These are phyloP conservation scores for Aphanomyces invadans DNA, from an alignment of 352 stramenopile species.

Conservation along the genomic window DNA sequence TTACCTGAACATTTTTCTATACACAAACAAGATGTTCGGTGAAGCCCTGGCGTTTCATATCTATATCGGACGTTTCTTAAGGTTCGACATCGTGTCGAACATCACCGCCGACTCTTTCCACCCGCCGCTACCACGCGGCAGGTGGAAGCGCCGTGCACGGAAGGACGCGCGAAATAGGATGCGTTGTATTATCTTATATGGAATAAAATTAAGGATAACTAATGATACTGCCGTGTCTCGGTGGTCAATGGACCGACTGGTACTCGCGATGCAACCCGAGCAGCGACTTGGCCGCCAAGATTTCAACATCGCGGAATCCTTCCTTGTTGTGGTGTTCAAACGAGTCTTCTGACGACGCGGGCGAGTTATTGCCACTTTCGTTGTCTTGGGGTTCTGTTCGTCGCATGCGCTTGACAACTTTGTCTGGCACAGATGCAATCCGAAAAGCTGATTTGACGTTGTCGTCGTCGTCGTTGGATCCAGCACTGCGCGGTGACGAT, in stretches of 20 bases:
- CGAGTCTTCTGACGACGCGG: constrained; percentile 26
- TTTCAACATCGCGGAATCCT: constrained; percentile 59
- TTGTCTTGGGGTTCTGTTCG: neutral
- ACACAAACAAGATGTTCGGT: too few species aligned
- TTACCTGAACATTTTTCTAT: too few species aligned
- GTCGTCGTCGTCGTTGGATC: constrained; percentile 21
- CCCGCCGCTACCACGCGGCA: too few species aligned
- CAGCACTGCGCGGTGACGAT: constrained; percentile 29
- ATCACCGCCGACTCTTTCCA: too few species aligned
- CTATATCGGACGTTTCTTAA: constrained; percentile 1
- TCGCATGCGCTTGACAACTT: constrained; percentile 23
- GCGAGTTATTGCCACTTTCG: constrained; percentile 13
- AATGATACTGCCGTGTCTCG: constrained; percentile 4
- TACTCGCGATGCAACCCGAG: constrained; percentile 63
- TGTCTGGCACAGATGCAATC: constrained; percentile 14
- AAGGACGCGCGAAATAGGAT: neutral
- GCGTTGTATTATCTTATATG: neutral
- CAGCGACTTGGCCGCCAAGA: constrained; percentile 64
- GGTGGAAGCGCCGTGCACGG: neutral
- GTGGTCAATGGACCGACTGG: constrained; percentile 58
- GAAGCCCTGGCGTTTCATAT: constrained; percentile 9
- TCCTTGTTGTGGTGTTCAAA: constrained; percentile 29
- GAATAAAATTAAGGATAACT: constrained; percentile 3
- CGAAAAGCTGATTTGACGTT: constrained; percentile 8
- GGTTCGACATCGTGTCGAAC: neutral